Evolutionary conservation across 495 filamentous ascomycete genomes (phyloP).

Genomic region (Daldinia childiae): DNA sequence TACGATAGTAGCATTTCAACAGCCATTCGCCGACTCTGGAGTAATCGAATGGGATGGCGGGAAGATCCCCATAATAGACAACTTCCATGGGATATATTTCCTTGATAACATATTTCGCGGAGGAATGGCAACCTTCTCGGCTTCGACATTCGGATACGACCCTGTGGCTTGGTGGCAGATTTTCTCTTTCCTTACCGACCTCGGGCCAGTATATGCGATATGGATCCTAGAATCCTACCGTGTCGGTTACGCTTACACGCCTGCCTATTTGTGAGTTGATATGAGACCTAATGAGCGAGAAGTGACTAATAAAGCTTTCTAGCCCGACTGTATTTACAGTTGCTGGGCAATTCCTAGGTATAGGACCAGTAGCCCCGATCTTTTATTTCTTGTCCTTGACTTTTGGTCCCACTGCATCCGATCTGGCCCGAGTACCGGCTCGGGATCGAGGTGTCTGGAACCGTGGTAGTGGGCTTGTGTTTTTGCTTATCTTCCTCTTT

Average conservation of each 20-base stretch:
- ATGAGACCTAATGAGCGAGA: not conserved
- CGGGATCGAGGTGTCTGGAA: not conserved
- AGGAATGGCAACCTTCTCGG: conserved; percentile 17
- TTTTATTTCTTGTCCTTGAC: conserved; percentile 30
- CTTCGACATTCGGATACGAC: conserved; percentile 28
- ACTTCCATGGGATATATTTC: conserved; percentile 21
- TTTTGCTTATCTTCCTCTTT: conserved; percentile 17
- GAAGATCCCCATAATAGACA: conserved; percentile 17
- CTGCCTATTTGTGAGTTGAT: conserved; percentile 23
- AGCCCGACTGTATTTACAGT: conserved; percentile 27
- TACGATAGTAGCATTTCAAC: conserved; percentile 2
- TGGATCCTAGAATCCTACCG: conserved; percentile 36
- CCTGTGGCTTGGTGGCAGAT: conserved; percentile 25
- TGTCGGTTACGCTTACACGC: conserved; percentile 2
- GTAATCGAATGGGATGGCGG: conserved; percentile 34
- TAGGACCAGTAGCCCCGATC: conserved; percentile 16
- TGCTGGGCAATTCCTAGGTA: conserved; percentile 19
- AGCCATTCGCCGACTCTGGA: conserved; percentile 19
- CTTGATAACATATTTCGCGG: conserved; percentile 22
- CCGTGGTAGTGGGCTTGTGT: conserved; percentile 4
- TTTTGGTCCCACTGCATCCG: conserved; percentile 27
- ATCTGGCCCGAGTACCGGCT: not conserved
- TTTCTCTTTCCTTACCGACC: conserved; percentile 30
- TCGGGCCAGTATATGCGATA: conserved; percentile 24
- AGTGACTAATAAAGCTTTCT: not conserved